Base-by-base conservation (phyloP, 805 yeast genomes). In the Tetrapisispora fleetii region DNA sequence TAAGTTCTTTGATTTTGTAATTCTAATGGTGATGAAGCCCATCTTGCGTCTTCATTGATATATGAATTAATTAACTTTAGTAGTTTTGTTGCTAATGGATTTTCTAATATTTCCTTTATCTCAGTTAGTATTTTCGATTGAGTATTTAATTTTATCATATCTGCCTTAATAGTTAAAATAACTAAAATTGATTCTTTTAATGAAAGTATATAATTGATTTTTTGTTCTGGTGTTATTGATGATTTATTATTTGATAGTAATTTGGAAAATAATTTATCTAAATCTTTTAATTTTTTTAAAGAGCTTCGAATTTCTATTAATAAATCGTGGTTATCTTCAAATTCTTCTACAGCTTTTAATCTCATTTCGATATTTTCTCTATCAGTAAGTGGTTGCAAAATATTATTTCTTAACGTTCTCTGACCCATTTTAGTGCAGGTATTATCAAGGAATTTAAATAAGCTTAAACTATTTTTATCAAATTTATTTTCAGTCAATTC, bases 371-470 rank as follows among this genome's bases (percentile, higher is more conserved):
- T 65, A 21, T 72, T 67, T 0, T 52, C 50, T 17, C 49, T 50
- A 51, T 72, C 71, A 0, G 76, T 72, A 16, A 75, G 53, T 0
- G 79, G 80, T 49, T 75, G 80, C n/a, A 75, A 51, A 3, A 75
- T 67, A 46, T 67, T 73, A 35, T 63, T 70, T 50, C 67, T 65
- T 43, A 76, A 55, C 7, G 68, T 49, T 45, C 79, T 52, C 16
- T 57, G 59, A 0, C 79, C 80, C 79, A 75, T 76, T 46, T 67
- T 70, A 0, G 80, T 75, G 0, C 56, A 49, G 0, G 77, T 73
- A 1, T 57, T 52, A 52, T 75, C 66, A 40, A 75, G 51, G 38
- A 63, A 60, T 24, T 68, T 70, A 30, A 67, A 62, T 8, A 76
- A 56, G 0, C 72, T 64, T 9, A 59, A 44, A 0, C 68, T 70